Evolutionary conservation across 2,329 filamentous ascomycete genomes (phyloP).

Genomic region (Ceratocystis diversiconidia): DNA sequence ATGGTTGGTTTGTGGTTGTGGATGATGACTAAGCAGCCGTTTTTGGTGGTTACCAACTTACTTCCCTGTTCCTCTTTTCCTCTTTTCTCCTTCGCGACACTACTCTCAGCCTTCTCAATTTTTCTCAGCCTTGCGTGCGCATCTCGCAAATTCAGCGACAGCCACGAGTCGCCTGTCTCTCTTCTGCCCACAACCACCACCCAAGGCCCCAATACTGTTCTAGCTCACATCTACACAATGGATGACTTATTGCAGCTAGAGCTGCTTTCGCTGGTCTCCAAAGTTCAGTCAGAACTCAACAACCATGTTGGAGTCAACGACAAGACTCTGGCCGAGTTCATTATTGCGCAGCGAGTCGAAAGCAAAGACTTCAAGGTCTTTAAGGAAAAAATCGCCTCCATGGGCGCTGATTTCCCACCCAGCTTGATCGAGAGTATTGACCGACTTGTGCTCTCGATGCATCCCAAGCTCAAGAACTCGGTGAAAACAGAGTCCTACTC

Average conservation of each 20-base stretch:
- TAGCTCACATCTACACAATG: conserved; percentile 39
- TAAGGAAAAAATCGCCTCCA: conserved; percentile 55
- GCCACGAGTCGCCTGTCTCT: neutral
- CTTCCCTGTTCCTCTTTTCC: neutral
- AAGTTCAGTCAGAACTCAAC: conserved; percentile 83
- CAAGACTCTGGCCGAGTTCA: conserved; percentile 90
- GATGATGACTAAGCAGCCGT: conserved; percentile 3
- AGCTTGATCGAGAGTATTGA: conserved; percentile 87
- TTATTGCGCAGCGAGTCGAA: conserved; percentile 79
- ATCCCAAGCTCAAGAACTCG: conserved; percentile 66
- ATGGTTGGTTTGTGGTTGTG: neutral
- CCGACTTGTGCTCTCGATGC: conserved; percentile 73
- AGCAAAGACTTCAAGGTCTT: conserved; percentile 58
- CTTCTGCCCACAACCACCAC: neutral
- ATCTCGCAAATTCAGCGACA: conserved; percentile 2
- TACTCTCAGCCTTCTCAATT: conserved; percentile 10
- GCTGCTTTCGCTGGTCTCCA: conserved; percentile 83
- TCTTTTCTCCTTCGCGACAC: conserved; percentile 5
- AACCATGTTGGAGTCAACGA: conserved; percentile 87
- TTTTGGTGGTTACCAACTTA: neutral
- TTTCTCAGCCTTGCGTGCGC: conserved; percentile 11
- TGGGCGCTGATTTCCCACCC: conserved; percentile 69
- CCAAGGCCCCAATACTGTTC: neutral
- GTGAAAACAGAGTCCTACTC: neutral
- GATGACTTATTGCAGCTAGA: conserved; percentile 86